Percentiles rank a stretch among this genome's conserved stretches.
Conservation (phyloP, 192 early-diverging fungal genomes). For the Phlyctochytrium bullatum region DNA sequence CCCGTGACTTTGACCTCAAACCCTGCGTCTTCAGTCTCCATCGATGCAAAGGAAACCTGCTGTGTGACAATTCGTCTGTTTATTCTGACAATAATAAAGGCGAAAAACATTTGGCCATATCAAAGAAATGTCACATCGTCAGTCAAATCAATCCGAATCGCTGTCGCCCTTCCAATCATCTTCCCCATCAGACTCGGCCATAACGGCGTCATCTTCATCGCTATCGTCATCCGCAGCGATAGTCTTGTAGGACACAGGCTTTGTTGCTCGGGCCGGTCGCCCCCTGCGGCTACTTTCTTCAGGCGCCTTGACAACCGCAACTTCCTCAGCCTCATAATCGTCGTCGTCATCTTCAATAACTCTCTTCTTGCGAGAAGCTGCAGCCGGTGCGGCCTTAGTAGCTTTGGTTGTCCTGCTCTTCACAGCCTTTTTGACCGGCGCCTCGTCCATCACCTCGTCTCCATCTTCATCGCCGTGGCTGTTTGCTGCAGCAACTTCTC, state of each 20-base stretch:
- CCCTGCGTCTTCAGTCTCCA: too few species aligned
- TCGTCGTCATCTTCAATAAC: not conserved
- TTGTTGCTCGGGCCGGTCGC: not conserved
- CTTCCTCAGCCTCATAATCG: not conserved
- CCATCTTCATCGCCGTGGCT: constrained; percentile 2
- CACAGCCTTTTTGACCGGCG: too few species aligned
- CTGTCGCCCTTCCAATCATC: not conserved
- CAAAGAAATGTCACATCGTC: too few species aligned
- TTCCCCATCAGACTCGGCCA: not conserved
- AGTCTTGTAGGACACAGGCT: not conserved
- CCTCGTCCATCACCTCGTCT: too few species aligned
- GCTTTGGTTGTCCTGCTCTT: too few species aligned
- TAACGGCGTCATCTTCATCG: not conserved
- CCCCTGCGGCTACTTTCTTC: not conserved
- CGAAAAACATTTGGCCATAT: too few species aligned
- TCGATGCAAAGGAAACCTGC: too few species aligned
- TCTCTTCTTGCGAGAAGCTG: too few species aligned
- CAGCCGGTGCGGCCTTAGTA: too few species aligned
- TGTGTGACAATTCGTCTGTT: too few species aligned
- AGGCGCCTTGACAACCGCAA: not conserved
- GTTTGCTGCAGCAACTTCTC: constrained; percentile 17
- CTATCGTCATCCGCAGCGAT: not conserved
- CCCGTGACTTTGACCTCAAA: too few species aligned
- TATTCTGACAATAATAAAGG: too few species aligned
- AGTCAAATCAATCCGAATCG: not conserved